These are phyloP conservation scores for Trichomonas gallinae DNA, from an alignment of 208 protist genomes.

Conservation along the genomic window DNA sequence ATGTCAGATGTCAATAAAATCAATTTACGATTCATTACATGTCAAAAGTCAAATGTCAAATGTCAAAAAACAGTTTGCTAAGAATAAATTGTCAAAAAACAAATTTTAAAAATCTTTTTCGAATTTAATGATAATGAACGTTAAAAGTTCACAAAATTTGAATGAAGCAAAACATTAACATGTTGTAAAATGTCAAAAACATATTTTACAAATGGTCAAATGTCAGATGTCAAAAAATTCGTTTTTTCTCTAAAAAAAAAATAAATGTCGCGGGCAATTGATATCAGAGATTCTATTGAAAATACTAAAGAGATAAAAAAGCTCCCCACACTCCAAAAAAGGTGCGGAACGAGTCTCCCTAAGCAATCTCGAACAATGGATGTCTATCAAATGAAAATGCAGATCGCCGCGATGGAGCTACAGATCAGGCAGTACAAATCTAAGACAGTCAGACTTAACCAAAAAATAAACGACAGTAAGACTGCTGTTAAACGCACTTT, in stretches of 20 bases:
- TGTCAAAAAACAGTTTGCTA: too few species aligned
- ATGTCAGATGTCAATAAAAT: too few species aligned
- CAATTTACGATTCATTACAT: too few species aligned
- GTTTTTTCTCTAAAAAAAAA: neutral
- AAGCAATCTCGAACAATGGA: neutral
- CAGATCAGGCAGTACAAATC: neutral
- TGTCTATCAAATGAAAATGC: neutral
- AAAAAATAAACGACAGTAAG: neutral
- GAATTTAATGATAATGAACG: too few species aligned
- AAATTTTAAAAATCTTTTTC: too few species aligned
- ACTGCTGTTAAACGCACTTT: neutral
- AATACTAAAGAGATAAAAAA: neutral
- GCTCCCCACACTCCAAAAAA: neutral
- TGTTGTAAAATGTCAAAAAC: too few species aligned
- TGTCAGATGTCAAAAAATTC: too few species aligned
- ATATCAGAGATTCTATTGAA: neutral
- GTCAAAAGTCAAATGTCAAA: too few species aligned
- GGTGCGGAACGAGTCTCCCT: neutral
- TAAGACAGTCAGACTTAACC: neutral
- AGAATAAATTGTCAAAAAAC: too few species aligned
- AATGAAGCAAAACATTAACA: too few species aligned
- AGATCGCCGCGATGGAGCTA: neutral
- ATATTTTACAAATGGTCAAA: too few species aligned
- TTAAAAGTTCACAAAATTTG: too few species aligned
- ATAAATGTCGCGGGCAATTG: neutral